A percentile compares a stretch with the other conserved stretches of the same genome.
Conservation (phyloP, 1,284 basidiomycete species). For the Ganoderma boninense region DNA sequence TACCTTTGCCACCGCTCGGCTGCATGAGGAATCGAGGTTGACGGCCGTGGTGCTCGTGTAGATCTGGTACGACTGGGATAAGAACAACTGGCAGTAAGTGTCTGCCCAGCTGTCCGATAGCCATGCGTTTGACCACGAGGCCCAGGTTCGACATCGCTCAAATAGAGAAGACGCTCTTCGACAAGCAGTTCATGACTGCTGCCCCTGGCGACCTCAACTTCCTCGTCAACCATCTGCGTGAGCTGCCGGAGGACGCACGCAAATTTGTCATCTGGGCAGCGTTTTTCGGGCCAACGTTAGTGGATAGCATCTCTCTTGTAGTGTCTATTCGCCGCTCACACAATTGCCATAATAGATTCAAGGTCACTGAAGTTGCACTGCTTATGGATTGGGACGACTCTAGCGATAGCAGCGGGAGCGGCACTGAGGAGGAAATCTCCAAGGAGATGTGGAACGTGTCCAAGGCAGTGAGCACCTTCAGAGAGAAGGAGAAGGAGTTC, state of each 20-base stretch:
- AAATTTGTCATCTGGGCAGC: conserved; percentile 76
- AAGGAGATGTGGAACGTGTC: conserved; percentile 57
- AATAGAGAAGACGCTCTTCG: conserved; percentile 61
- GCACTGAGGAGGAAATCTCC: conserved; percentile 58
- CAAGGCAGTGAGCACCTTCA: conserved; percentile 55
- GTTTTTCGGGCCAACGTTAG: conserved; percentile 74
- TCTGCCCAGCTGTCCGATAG: background rate
- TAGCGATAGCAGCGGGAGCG: conserved; percentile 50
- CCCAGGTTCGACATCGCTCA: conserved; percentile 58
- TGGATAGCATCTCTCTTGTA: conserved; percentile 30
- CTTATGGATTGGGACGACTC: conserved; percentile 78
- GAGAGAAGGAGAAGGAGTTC: conserved; percentile 35
- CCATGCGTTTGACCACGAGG: conserved; percentile 32
- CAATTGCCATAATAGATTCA: conserved; percentile 55
- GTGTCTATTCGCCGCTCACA: conserved; percentile 3
- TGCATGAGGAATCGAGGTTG: background rate
- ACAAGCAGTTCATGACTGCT: conserved; percentile 52
- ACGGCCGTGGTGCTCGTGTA: conserved; percentile 34
- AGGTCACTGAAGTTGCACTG: conserved; percentile 71
- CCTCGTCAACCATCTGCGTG: conserved; percentile 62
- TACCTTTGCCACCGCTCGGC: background rate
- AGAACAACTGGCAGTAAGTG: conserved; percentile 69
- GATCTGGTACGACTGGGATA: conserved; percentile 69
- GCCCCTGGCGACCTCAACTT: conserved; percentile 71
- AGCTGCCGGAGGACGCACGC: conserved; percentile 68